Evolutionary conservation across 2,329 filamentous ascomycete species (phyloP).

Genomic region (Cladophialophora chaetospira): DNA sequence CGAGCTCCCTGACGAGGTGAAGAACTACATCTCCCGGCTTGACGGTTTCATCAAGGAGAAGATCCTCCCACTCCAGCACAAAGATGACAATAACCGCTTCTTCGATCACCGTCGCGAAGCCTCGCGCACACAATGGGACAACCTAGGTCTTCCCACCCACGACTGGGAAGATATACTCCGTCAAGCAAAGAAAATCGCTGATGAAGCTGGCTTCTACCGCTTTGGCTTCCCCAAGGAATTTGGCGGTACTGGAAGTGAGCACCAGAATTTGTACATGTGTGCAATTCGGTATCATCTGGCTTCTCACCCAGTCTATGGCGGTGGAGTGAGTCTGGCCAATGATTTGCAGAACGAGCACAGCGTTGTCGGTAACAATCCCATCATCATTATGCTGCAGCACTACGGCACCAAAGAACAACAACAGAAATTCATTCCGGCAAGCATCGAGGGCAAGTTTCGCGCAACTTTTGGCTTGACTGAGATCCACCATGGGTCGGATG

Average conservation of each 20-base stretch:
- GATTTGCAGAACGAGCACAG: conserved; percentile 66
- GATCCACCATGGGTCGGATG: conserved; percentile 63
- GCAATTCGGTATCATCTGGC: conserved; percentile 63
- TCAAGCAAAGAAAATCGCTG: conserved; percentile 54
- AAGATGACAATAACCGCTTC: conserved; percentile 63
- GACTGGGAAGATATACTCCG: conserved; percentile 62
- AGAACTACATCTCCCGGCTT: conserved; percentile 51
- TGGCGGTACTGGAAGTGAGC: conserved; percentile 53
- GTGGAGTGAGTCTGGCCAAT: conserved; percentile 62
- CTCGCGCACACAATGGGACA: conserved; percentile 63
- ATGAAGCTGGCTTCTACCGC: conserved; percentile 63
- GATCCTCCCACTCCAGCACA: conserved; percentile 58
- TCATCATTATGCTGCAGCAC: conserved; percentile 63
- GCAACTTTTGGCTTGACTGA: conserved; percentile 66
- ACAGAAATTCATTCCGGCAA: conserved; percentile 54
- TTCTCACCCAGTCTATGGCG: conserved; percentile 49
- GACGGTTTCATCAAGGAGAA: conserved; percentile 59
- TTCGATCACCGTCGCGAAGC: conserved; percentile 67
- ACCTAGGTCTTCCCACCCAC: conserved; percentile 55
- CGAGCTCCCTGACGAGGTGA: conserved; percentile 55
- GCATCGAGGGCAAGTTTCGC: conserved; percentile 56
- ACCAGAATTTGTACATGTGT: conserved; percentile 64
- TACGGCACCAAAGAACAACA: conserved; percentile 61
- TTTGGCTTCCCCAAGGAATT: conserved; percentile 60
- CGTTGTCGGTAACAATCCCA: conserved; percentile 64